Base-by-base conservation (phyloP, 108 stramenopile species). In the Conticribra weissflogii region DNA sequence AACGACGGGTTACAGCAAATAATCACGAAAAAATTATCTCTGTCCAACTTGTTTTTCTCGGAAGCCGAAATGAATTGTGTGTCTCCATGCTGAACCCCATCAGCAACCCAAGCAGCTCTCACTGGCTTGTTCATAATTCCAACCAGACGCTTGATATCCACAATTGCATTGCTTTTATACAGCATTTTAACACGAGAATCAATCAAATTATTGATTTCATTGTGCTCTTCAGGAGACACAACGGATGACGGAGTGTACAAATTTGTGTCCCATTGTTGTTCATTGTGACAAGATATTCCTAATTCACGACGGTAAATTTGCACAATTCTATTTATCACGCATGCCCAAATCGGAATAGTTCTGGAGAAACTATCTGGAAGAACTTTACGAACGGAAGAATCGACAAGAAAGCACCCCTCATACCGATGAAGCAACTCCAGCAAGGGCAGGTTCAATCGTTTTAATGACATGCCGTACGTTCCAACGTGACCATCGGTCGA, bases 301-400 rank as follows among this genome's bases (percentile, higher is more conserved):
- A 71, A n/a, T 41, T 79, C 77, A n/a, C 31, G 32, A 27, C 82
- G 74, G 61, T 81, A 89, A 50, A 48, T 52, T 36, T 53, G 41
- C 16, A 71, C 83, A 23, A 88, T 65, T 24, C 83, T 79, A 79
- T 93, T 93, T 66, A 93, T 46, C 9, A 82, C 86, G 53, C 68
- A 67, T 9, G 84, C 81, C 92, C 92, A 90, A 59, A 93, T 90
- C 9, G 92, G 92, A 33, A 93, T 84, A 2, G 92, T 90, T 49
- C 83, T 60, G 0, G 86, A 80, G 48, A 93, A 79, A 63, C 87
- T 88, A 66, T 93, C 92, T 0, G 89, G 89, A 22, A 87, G 45
- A 3, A 63, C 18, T 30, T 90, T 88, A 3, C 80, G 70, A 0
- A 78, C 71, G 0, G 92, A 90, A 2, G 92, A 81, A 81, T 93